phyloP scores from a whole-genome alignment of 2,329 filamentous ascomycete species.

The Epichloe sp. region DNA sequence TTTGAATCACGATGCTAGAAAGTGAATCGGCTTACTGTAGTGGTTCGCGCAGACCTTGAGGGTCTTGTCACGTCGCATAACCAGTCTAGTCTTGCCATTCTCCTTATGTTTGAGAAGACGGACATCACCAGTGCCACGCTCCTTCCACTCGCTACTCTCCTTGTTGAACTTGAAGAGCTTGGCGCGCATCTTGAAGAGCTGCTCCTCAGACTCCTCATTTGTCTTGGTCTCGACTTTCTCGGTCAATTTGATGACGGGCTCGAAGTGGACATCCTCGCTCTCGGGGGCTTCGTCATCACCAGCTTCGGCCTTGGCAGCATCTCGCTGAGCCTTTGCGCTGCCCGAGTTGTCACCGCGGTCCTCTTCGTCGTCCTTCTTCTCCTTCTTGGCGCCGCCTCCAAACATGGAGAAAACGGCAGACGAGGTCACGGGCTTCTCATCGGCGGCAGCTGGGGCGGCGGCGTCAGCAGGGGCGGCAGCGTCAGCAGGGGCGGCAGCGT shows the following conservation, averaged over 20 bases:
- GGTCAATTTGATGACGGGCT: constrained; percentile 89
- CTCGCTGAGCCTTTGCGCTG: constrained; percentile 67
- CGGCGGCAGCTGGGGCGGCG: constrained; percentile 6
- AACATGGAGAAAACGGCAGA: constrained; percentile 94
- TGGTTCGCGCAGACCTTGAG: constrained; percentile 99
- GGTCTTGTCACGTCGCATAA: constrained; percentile 99
- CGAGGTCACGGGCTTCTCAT: constrained; percentile 31
- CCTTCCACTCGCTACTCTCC: constrained; percentile 93
- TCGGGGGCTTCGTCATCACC: constrained; percentile 66
- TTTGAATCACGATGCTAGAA: neutral
- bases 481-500: constrained; percentile 9
- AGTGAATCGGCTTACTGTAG: constrained; percentile 58
- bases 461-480: constrained; percentile 7
- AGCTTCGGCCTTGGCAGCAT: constrained; percentile 44
- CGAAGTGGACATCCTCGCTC: constrained; percentile 90
- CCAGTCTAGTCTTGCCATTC: constrained; percentile 91
- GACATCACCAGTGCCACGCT: constrained; percentile 94
- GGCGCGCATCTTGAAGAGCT: constrained; percentile 98
- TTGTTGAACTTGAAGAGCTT: constrained; percentile 98
- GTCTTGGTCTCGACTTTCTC: constrained; percentile 96
- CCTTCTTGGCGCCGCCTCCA: constrained; percentile 91
- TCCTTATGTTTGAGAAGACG: constrained; percentile 97
- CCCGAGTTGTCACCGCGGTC: constrained; percentile 79
- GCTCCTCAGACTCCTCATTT: constrained; percentile 96
- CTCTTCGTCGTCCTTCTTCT: constrained; percentile 70